Evolutionary conservation across 345 rosid genomes (phyloP).

Genomic region (Eucalyptus tenuipes): DNA sequence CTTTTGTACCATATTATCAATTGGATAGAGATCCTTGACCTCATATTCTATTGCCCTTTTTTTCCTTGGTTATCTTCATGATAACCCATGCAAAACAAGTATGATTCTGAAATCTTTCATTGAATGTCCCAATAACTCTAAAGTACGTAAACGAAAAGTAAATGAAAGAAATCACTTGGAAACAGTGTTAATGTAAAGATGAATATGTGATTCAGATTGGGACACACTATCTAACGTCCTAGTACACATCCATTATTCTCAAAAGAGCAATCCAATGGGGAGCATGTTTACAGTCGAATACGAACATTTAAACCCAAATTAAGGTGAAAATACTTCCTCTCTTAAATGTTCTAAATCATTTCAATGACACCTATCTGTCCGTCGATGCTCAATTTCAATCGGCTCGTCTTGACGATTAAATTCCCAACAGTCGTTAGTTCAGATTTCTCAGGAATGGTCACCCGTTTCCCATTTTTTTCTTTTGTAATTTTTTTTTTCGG

Average conservation of each 20-base stretch:
- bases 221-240: neutral
- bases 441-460: neutral
- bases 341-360: neutral
- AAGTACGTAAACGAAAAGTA: neutral
- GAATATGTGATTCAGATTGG: accelerated
- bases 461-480: neutral
- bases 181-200: neutral
- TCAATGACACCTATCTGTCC: accelerated
- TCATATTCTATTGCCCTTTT: neutral
- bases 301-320: neutral
- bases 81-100: neutral
- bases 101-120: neutral
- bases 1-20: neutral
- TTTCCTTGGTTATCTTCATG: neutral
- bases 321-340: neutral
- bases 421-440: neutral
- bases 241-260: neutral
- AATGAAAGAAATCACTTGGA: neutral
- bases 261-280: accelerated
- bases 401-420: accelerated
- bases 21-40: neutral
- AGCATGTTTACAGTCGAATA: neutral
- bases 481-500: neutral
- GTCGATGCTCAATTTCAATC: neutral
- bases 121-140: neutral